Base-by-base conservation (phyloP, 73 alveolate genomes). In the Blepharisma stoltei region DNA sequence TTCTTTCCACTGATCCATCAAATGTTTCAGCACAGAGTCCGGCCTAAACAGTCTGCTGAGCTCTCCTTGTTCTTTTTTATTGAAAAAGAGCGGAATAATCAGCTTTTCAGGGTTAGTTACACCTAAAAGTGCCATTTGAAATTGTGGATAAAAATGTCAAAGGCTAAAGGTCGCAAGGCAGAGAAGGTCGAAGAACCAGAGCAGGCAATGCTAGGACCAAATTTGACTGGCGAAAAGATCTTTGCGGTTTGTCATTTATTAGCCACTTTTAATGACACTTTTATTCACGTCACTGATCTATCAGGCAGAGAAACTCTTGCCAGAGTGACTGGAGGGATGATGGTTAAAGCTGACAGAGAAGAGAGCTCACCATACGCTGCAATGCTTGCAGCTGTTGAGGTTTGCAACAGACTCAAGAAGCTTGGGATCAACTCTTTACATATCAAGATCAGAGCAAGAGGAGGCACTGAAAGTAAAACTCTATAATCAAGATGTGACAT, bases 361-460 rank as follows among this genome's bases (percentile, higher is more conserved):
- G 99, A 97, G 86, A 90, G 98, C 49, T 96, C 99, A 52, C 99
- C 99, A 27, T 97, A 97, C 80, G 99, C 99, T 52, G 96, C 99
- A 48, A 97, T 97, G 99, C 87, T 94, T 86, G 99, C 99, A 18
- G 99, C 99, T 48, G 96, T 87, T 85, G 99, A 95, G 77, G 98
- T 95, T 49, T 95, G 91, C 77, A 90, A 90, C 54, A 88, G 97
- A 67, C 88, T 90, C 66, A 92, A 93, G 88, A 87, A 86, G 85
- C 95, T 88, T 70, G 99, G 99, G 54, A 94, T 97, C 85, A 88
- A 87, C 88, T 97, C 99, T 69, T 82, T 97, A 84, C 99, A 97
- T 89, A 92, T 97, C 82, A 97, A 95, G 88, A 71, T 97, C 78
- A 86, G 99, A 80, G 99, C 98, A 45, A 95, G 91, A 78, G 99